Base-by-base conservation (phyloP, 257 asterid species). In the Plantago ovata region DNA sequence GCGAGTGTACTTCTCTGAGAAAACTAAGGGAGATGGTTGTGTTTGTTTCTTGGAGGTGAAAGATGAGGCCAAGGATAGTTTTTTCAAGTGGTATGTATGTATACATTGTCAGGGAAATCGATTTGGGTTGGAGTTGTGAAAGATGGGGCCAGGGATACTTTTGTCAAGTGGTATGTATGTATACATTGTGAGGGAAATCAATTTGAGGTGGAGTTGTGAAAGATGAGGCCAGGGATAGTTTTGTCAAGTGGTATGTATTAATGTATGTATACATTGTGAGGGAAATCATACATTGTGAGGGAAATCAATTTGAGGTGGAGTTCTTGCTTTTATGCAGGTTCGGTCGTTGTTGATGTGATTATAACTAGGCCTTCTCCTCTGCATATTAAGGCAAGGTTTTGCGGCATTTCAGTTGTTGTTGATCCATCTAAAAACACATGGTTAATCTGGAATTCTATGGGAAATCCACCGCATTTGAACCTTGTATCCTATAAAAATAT, bases 371-470 rank as follows among this genome's bases (percentile, higher is more conserved):
- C 73, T 62, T 78, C 67, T 42, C 79, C 81, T 65, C 81, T 61
- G 53, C 76, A 71, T 19, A 75, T 56, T 10, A 74, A 61, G 13
- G 79, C 81, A 13, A 78, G 81, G 22, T 65, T 78, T 32, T 62
- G 60, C 22, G 71, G 69, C 84, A 78, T 75, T 46, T 69, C 77
- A 24, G 77, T 55, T 0, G 84, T 81, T 41, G 84, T 75, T 66
- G 71, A 71, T 11, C 81, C 84, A 48, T 78, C 84, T 32, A 75
- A 66, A 40, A 78, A 62, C 6, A 75, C 78, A 62, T 78, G 84
- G 66, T 78, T 75, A 16, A 78, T 66, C 52, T 59, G 22, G 59
- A 78, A 75, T 10, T 79, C 79, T 21, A 75, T 36, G 9, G 79
- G 69, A 52, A 75, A 75, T 38, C 84, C 84, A 10, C 84, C 81